Percentiles rank a stretch among this genome's conserved stretches.
Conservation (phyloP, 257 asterid species). For the Capsicum chinense region DNA sequence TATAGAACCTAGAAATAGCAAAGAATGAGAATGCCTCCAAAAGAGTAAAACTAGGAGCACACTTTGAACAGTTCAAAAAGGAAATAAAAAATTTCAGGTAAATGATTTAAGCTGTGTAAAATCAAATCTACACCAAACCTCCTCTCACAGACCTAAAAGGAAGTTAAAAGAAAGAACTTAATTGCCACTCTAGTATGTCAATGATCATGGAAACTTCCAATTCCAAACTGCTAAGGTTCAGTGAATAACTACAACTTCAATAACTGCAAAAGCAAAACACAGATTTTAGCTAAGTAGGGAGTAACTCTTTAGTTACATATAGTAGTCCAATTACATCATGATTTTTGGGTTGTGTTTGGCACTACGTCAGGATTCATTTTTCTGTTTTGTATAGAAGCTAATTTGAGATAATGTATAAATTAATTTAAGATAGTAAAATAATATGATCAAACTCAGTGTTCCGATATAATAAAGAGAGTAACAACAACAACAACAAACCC, state of each 20-base stretch:
- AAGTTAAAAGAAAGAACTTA: not conserved
- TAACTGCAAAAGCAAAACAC: not conserved
- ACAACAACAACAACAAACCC: no score
- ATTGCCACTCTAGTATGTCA: slow-evolving; percentile 1
- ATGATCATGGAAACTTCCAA: not conserved
- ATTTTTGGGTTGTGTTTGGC: not conserved
- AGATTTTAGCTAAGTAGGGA: not conserved
- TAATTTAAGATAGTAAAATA: no score
- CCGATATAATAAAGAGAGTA: no score
- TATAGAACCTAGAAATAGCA: slow-evolving; percentile 5
- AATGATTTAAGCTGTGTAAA: not conserved
- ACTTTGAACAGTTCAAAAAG: not conserved
- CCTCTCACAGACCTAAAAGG: not conserved
- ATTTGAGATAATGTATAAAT: not conserved
- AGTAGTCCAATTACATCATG: not conserved
- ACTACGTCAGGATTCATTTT: not conserved
- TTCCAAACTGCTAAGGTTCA: not conserved
- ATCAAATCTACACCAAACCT: not conserved
- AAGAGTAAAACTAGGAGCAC: not conserved
- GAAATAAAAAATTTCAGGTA: not conserved
- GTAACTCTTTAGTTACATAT: not conserved
- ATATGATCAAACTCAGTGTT: not conserved
- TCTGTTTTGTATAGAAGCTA: not conserved
- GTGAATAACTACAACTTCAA: not conserved
- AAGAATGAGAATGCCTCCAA: not conserved